Percentiles rank a stretch among this genome's conserved stretches.
Conservation (phyloP, 2,329 filamentous ascomycete species). For the Alternaria arbusti region DNA sequence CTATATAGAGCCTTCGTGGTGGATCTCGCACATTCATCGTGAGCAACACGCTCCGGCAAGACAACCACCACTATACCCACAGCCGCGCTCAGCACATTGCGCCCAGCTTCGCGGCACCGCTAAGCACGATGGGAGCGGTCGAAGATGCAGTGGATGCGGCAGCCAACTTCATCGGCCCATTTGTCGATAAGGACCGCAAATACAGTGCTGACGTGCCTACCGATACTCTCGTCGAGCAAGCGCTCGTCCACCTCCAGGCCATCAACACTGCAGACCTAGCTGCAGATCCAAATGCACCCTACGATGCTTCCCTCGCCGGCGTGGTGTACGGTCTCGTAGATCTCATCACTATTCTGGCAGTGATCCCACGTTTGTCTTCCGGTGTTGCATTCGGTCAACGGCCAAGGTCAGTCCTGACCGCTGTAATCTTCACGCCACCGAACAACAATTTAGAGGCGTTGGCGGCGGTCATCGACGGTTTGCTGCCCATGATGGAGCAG, state of each 20-base stretch:
- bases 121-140: slow-evolving; percentile 32
- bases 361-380: slow-evolving; percentile 43
- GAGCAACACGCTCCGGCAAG: neutral
- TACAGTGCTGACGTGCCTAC: slow-evolving; percentile 12
- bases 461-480: slow-evolving; percentile 11
- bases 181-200: slow-evolving; percentile 26
- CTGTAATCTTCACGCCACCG: slow-evolving; percentile 16
- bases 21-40: neutral
- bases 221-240: slow-evolving; percentile 31
- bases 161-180: slow-evolving; percentile 40
- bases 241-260: slow-evolving; percentile 38
- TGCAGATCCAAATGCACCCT: slow-evolving; percentile 42
- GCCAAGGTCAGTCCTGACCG: slow-evolving; percentile 41
- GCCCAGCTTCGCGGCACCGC: neutral
- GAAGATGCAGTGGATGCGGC: slow-evolving; percentile 44
- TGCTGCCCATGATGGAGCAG: slow-evolving; percentile 37
- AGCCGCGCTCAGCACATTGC: neutral
- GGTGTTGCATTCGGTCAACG: slow-evolving; percentile 44
- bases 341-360: slow-evolving; percentile 39
- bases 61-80: neutral
- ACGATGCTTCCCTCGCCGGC: slow-evolving; percentile 47
- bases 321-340: slow-evolving; percentile 50
- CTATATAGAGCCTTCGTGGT: neutral
- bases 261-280: slow-evolving; percentile 45
- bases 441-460: slow-evolving; percentile 20